phyloP scores from a whole-genome alignment of 495 filamentous ascomycete genomes.

The Cercophora sp. region DNA sequence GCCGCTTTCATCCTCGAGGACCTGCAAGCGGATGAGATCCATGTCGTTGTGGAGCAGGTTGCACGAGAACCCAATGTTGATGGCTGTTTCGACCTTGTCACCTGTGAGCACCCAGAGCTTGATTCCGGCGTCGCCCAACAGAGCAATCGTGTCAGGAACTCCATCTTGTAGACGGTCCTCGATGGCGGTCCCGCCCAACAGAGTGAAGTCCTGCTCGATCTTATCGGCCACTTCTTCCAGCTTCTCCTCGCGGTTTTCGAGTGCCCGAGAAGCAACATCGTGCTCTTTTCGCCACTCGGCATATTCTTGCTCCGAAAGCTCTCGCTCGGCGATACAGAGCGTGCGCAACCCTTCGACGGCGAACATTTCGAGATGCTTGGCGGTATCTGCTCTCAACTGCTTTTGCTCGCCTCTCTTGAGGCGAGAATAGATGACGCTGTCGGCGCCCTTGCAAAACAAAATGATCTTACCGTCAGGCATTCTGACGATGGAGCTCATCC shows the following conservation, averaged over 20 bases:
- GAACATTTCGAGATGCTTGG: constrained; percentile 94
- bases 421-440: constrained; percentile 95
- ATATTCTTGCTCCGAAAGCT: constrained; percentile 83
- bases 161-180: constrained; percentile 97
- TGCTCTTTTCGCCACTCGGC: constrained; percentile 79
- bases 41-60: constrained; percentile 96
- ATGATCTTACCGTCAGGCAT: constrained; percentile 94
- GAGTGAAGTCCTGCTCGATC: constrained; percentile 84
- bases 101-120: constrained; percentile 99
- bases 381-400: constrained; percentile 76
- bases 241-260: constrained; percentile 89
- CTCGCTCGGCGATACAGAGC: constrained; percentile 86
- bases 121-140: constrained; percentile 91
- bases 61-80: constrained; percentile 99
- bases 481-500: constrained; percentile 95
- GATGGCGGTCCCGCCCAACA: constrained; percentile 95
- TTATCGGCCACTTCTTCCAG: constrained; percentile 83
- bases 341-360: constrained; percentile 93
- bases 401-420: constrained; percentile 79
- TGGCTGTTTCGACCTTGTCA: constrained; percentile 98
- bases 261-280: constrained; percentile 77
- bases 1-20: constrained; percentile 62
- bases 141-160: constrained; percentile 91
- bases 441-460: constrained; percentile 96
- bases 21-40: constrained; percentile 90